Base-by-base conservation (phyloP, 495 filamentous ascomycete genomes). In the Neurospora sp. region DNA sequence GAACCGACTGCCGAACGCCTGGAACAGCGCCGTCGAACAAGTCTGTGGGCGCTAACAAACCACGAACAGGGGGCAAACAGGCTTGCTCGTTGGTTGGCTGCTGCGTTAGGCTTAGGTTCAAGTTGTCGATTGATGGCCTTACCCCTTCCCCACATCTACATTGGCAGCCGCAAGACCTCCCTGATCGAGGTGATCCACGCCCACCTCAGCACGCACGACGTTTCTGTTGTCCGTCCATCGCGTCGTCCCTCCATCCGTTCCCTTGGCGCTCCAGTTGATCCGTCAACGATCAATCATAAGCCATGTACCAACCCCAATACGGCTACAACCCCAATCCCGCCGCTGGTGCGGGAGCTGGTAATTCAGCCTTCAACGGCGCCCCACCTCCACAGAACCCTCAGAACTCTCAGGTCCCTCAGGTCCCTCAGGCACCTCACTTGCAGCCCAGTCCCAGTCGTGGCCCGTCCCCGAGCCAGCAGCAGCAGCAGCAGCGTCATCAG, bases 301-400 rank as follows among this genome's bases (percentile, higher is more conserved):
- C 80, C 83, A 86, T 86, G 85, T 86, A 86, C 78, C 80, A 81
- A 74, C 76, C 81, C 76, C 81, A 81, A 75, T 85, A 84, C 82
- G 85, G 85, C 72, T 84, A 82, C 53, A 65, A 65, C 79, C 81
- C 81, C 75, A 85, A 85, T 81, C 78, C 81, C 77, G 78, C 53
- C 53, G 53, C 6, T 65, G 53, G 53, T 35, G 27, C 53, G 53
- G 53, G 53, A 65, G 53, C 79, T 79, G 82, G 80, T 8, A 77
- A 78, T 76, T 81, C 81, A 73, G 75, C 81, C 72, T 86, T 84
- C 78, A 85, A 85, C 81, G 82, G 80, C 71, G 83, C 81, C 79
- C 83, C 84, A 80, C 83, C 83, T 74, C 81, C 80, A 69, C 83
- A 84, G 76, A 83, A 81, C 73, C 78, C 80, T 77, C 48, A 61